phyloP scores from a whole-genome alignment of 106 monocot species.

The Dactylorhiza incarnata region DNA sequence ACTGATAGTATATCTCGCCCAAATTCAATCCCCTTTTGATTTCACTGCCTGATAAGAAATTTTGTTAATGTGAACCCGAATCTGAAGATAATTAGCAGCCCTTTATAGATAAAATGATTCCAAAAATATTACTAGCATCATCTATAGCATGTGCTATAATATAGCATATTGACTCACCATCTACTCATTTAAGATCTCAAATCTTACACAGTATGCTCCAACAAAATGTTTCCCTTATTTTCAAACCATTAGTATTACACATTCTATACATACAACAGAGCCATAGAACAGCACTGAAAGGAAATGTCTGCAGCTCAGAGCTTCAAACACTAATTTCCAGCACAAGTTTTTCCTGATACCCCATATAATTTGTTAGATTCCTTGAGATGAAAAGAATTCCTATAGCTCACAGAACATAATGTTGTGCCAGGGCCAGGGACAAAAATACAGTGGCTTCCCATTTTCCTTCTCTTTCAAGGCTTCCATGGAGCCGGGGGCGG shows the following conservation, averaged over 20 bases:
- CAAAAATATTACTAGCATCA: too few species aligned
- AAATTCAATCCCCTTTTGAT: too few species aligned
- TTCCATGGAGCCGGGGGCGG: conserved; percentile 36
- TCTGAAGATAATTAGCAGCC: too few species aligned
- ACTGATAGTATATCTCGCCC: too few species aligned
- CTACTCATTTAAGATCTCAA: not conserved
- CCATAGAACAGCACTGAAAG: not conserved
- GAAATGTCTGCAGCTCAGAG: not conserved
- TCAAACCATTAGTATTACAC: not conserved
- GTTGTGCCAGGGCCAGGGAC: not conserved
- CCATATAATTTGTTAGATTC: conserved; percentile 2
- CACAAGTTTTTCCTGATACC: not conserved
- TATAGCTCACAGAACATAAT: not conserved
- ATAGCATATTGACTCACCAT: too few species aligned
- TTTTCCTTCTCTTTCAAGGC: conserved; percentile 14
- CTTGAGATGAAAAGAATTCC: not conserved
- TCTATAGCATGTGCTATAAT: too few species aligned
- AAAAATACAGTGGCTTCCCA: not conserved
- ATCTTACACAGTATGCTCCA: not conserved
- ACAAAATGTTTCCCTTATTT: not conserved
- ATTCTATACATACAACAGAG: not conserved
- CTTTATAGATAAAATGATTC: too few species aligned
- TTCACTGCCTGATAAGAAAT: too few species aligned
- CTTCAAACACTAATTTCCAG: not conserved
- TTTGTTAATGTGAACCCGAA: too few species aligned